Evolutionary conservation across 2,329 filamentous ascomycete species (phyloP).

Genomic region (Curvularia sp.): DNA sequence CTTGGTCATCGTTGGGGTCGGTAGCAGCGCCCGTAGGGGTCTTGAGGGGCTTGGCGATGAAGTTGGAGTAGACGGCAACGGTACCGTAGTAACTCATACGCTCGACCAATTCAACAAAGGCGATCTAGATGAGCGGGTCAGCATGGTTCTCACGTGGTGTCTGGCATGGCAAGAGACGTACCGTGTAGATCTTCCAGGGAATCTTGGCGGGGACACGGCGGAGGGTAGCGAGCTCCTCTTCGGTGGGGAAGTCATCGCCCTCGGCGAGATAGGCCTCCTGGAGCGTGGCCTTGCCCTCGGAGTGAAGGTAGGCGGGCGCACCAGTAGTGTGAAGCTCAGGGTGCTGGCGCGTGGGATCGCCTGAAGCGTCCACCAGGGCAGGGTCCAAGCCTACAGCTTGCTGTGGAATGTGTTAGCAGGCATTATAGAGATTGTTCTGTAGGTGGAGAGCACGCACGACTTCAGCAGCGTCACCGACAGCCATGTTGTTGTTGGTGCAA

Average conservation of each 20-base stretch:
- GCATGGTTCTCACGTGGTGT: slow-evolving; percentile 1
- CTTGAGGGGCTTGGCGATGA: slow-evolving; percentile 41
- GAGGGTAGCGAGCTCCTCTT: slow-evolving; percentile 47
- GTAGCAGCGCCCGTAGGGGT: slow-evolving; percentile 43
- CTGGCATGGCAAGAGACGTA: slow-evolving; percentile 2
- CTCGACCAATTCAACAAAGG: slow-evolving; percentile 50
- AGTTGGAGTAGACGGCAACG: slow-evolving; percentile 49
- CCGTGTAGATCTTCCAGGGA: slow-evolving; percentile 42
- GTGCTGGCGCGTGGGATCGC: slow-evolving; percentile 45
- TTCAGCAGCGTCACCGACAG: slow-evolving; percentile 35
- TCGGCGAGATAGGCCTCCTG: slow-evolving; percentile 42
- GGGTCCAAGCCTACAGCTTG: slow-evolving; percentile 43
- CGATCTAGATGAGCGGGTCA: slow-evolving; percentile 31
- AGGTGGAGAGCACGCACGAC: slow-evolving; percentile 26
- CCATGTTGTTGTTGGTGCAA: slow-evolving; percentile 28
- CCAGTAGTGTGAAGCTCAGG: slow-evolving; percentile 32
- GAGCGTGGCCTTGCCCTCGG: slow-evolving; percentile 49
- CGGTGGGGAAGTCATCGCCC: slow-evolving; percentile 39
- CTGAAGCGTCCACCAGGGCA: slow-evolving; percentile 43
- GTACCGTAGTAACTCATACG: slow-evolving; percentile 52
- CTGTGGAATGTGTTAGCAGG: slow-evolving; percentile 25
- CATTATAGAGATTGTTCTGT: background rate
- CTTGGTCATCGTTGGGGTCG: slow-evolving; percentile 36
- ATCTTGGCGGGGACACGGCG: slow-evolving; percentile 45
- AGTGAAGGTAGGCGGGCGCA: slow-evolving; percentile 40